Evolutionary conservation across 306 rosid genomes (phyloP), one percentile per base, ranked within the genome.

Genomic region (Pachyrhizus erosus): DNA sequence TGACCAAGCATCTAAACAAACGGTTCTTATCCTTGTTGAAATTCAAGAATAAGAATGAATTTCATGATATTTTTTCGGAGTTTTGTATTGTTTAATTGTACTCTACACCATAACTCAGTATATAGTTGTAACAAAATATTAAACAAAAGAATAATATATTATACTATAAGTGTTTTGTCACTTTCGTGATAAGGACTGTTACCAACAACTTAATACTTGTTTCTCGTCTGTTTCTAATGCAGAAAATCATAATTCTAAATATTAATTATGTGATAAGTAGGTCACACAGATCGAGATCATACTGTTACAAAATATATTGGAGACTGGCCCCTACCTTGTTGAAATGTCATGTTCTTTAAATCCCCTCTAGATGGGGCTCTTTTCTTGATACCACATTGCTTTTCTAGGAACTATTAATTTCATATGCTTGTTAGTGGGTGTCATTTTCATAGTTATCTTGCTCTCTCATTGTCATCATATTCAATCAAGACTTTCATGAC

Each of bases 361-460:
- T 14, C 42, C 69, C 85, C 65, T 46, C 61, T 69, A 70, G 64
- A 85, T 62, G 45, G 73, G 71, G 13, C 80, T 80, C 68, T 79
- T 74, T 84, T 81, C 75, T 84, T 78, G 76, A 49, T 46, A 80
- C 43, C 57, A 71, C 20, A 54, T 76, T 71, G 70, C 79, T 84
- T 81, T 84, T 69, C 29, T 76, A n/a, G 54, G 80, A 80, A 84
- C 87, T 78, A 84, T 87, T 87, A 81, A 78, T 75, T 70, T 83
- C 85, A 42, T 70, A 37, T 68, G 9, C 74, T 75, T 70, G 21
- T 54, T 54, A 75, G 90, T 84, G 90, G 90, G 83, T 84, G 84
- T 87, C 88, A 39, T 82, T 82, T 78, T 87, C 90, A 79, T 43
- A 61, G 69, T 61, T 84, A 82, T 81, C 84, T 74, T 87, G 80